A percentile compares a stretch with the other conserved stretches of the same genome.
These are phyloP conservation scores for Polysphondylium violaceum DNA, from an alignment of 78 protist species.

Conservation along the genomic window DNA sequence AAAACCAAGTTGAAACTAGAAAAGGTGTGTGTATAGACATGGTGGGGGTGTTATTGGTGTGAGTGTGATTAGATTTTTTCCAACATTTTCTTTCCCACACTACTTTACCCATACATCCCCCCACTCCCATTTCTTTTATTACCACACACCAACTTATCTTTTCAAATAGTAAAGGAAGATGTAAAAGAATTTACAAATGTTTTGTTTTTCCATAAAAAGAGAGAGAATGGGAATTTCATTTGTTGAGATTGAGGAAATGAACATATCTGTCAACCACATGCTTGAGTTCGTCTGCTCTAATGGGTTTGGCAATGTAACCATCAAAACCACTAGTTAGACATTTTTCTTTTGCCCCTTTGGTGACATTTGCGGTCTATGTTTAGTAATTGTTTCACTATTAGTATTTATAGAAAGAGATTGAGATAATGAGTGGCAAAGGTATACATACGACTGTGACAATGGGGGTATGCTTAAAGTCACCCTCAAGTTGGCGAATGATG, in stretches of 20 bases:
- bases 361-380: slow-evolving; percentile 68
- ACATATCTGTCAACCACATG: slow-evolving; percentile 67
- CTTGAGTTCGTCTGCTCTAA: slow-evolving; percentile 71
- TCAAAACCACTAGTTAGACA: slow-evolving; percentile 72
- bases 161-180: too few relatives aligned
- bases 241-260: slow-evolving; percentile 12
- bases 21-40: too few relatives aligned
- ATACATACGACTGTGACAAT: slow-evolving; percentile 71
- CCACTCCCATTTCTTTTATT: too few relatives aligned
- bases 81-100: too few relatives aligned
- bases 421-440: not conserved
- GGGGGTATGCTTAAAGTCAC: slow-evolving; percentile 45
- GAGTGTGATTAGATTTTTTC: too few relatives aligned
- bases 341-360: slow-evolving; percentile 75
- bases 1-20: too few relatives aligned
- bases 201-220: too few relatives aligned
- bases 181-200: too few relatives aligned
- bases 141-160: too few relatives aligned
- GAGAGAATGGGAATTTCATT: not conserved
- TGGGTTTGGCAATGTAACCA: slow-evolving; percentile 78
- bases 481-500: slow-evolving; percentile 63
- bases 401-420: not conserved
- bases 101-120: too few relatives aligned
- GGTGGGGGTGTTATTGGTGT: too few relatives aligned
- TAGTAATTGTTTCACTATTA: not conserved